Evolutionary conservation across 2,329 filamentous ascomycete genomes (phyloP), one percentile per base, ranked within the genome.

Genomic region (Saccharata proteae): DNA sequence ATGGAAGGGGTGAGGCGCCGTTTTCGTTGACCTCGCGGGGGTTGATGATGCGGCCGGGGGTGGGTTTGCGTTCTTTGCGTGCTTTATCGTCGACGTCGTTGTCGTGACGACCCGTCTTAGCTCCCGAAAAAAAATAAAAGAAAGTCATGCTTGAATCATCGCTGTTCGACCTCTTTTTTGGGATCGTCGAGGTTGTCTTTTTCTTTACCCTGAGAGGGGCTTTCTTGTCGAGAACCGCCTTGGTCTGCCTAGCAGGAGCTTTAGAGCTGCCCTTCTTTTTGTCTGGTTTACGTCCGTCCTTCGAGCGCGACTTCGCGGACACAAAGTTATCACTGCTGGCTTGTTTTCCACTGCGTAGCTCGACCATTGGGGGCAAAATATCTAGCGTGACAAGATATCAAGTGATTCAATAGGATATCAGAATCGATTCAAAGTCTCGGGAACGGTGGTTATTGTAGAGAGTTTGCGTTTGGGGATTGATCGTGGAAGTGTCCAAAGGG

Each of bases 41-140:
- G 10, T 30, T 30, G 20, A 23, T 18, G 29, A 30, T 30, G 14
- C 29, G 29, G 14, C 29, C 29, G 2, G 29, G 29, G 5, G 29
- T 25, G 5, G 29, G 29, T 8, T 16, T n/a, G 3, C 26, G 14
- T 10, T 28, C 26, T n/a, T n/a, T n/a, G n/a, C n/a, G n/a, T n/a
- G n/a, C n/a, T n/a, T n/a, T n/a, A n/a, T n/a, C n/a, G n/a, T n/a
- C n/a, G n/a, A n/a, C n/a, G n/a, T n/a, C n/a, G n/a, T n/a, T n/a
- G n/a, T n/a, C n/a, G n/a, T n/a, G n/a, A n/a, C n/a, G n/a, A n/a
- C n/a, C n/a, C n/a, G n/a, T n/a, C n/a, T n/a, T n/a, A n/a, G n/a
- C n/a, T n/a, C n/a, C n/a, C n/a, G n/a, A n/a, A n/a, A n/a, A n/a
- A n/a, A n/a, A n/a, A n/a, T n/a, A n/a, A n/a, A n/a, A n/a, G 13